Evolutionary conservation across 108 stramenopile species (phyloP), one percentile per base, ranked within the genome.

Genomic region (Conticribra guillardii): DNA sequence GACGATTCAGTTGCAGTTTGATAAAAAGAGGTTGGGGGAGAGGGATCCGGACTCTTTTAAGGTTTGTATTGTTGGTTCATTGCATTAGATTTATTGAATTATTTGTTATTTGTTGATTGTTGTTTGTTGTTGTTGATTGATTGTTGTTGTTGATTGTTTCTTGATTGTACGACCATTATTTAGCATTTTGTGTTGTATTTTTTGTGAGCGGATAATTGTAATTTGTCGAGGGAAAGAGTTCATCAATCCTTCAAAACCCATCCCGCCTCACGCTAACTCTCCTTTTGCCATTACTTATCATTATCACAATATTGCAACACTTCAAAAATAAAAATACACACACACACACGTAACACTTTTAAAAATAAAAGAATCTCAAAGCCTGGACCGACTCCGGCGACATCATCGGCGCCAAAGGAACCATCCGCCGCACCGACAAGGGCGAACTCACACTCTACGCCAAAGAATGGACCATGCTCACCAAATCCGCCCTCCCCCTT

Each of bases 371-470:
- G 89, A 79, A 88, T 67, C 73, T 96, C 72, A 93, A 96, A 82
- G 92, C 94, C 27, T 98, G 92, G 94, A 96, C 94, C 16, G 97
- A 98, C 56, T 80, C 82, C 9, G 97, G 98, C 26, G 98, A 99
- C 76, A 96, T 99, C 55, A 82, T 99, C 18, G 98, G 98, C 18
- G 94, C 91, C 16, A 68, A 87, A 33, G 98, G 98, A 4, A 89
- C 93, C 17, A 85, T 97, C 5, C 91, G 96, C 48, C 84, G 96
- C 27, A 99, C 98, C 0, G 96, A 99, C 66, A 98, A 97, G 84
- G 97, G 96, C 46, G 98, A 97, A 84, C 74, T 97, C 41, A 96
- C 89, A 1, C 87, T 99, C n/a, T 94, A 95, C 81, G 95, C 88
- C 49, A 86, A 67, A 28, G 89, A 91, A 82, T 99, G 97, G 97